phyloP scores from a whole-genome alignment of 768 basidiomycete species.

The Hirschioporus abietinus region DNA sequence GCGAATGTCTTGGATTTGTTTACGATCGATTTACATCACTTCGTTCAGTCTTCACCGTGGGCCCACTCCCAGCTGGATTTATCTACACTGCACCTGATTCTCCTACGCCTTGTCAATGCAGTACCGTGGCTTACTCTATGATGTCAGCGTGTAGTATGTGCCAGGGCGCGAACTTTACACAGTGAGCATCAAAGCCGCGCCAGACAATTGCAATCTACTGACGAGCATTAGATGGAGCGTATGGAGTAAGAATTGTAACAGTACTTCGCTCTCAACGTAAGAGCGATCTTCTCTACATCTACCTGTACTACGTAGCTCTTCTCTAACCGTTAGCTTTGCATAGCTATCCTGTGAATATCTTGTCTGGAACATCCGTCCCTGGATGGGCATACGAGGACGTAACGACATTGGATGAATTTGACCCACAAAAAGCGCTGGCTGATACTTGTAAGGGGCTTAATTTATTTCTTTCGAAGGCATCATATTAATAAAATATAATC shows the following conservation, averaged over 20 bases:
- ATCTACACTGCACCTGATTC: background rate
- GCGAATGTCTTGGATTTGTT: background rate
- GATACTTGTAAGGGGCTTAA: conserved; percentile 14
- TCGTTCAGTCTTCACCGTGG: background rate
- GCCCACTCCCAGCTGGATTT: background rate
- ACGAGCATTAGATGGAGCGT: conserved; percentile 39
- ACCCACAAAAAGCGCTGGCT: conserved; percentile 6
- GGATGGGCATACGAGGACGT: conserved; percentile 62
- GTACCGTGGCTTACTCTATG: conserved; percentile 48
- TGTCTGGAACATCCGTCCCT: conserved; percentile 44
- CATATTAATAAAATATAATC: background rate
- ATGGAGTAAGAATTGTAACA: conserved; percentile 46
- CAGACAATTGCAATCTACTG: background rate
- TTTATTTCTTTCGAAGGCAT: conserved; percentile 6
- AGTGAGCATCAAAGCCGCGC: conserved; percentile 21
- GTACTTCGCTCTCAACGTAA: background rate
- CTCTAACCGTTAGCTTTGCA: conserved; percentile 12
- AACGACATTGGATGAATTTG: conserved; percentile 17
- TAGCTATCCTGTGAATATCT: conserved; percentile 33
- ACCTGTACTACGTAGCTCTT: conserved; percentile 22
- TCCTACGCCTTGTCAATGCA: conserved; percentile 41
- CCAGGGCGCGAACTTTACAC: conserved; percentile 38
- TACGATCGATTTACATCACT: background rate
- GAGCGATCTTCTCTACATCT: background rate
- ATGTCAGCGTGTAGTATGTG: conserved; percentile 56